Percentiles rank a stretch among this genome's conserved stretches.
Conservation (phyloP, 2,329 filamentous ascomycete species). For the Xylariaceae sp. region DNA sequence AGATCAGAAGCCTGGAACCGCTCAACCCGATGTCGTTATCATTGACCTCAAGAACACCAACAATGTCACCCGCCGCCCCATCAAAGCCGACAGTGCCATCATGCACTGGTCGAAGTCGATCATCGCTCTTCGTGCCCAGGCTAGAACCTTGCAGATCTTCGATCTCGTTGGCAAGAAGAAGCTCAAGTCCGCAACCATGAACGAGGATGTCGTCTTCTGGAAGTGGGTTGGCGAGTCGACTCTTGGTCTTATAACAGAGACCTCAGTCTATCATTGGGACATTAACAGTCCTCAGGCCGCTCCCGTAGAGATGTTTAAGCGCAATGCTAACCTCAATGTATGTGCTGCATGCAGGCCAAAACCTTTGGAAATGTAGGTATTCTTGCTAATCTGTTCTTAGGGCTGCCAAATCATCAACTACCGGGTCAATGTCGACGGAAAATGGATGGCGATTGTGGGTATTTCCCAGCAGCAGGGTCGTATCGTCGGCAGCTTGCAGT, state of each 20-base stretch:
- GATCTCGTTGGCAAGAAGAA: constrained; percentile 90
- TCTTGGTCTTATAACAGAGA: constrained; percentile 85
- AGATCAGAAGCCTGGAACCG: constrained; percentile 80
- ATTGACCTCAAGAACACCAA: constrained; percentile 96
- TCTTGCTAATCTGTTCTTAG: constrained; percentile 41
- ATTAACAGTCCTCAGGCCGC: constrained; percentile 80
- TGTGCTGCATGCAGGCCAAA: constrained; percentile 33
- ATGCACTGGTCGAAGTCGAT: constrained; percentile 98
- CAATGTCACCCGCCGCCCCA: constrained; percentile 88
- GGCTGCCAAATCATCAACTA: constrained; percentile 99
- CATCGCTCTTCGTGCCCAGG: constrained; percentile 93
- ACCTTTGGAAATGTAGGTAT: constrained; percentile 5
- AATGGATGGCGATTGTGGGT: constrained; percentile 97
- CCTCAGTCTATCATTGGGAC: constrained; percentile 94
- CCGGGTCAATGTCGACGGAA: constrained; percentile 87
- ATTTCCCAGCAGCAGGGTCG: constrained; percentile 91
- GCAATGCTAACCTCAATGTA: constrained; percentile 83
- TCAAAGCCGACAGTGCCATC: constrained; percentile 98
- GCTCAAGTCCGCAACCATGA: constrained; percentile 94
- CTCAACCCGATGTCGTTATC: constrained; percentile 91
- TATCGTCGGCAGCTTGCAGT: constrained; percentile 92
- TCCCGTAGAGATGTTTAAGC: constrained; percentile 89
- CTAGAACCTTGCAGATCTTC: constrained; percentile 94
- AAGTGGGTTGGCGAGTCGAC: constrained; percentile 94
- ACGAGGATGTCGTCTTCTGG: constrained; percentile 97